Evolutionary conservation across 495 filamentous ascomycete genomes (phyloP).

Genomic region (Xanthoparmelia taractica): DNA sequence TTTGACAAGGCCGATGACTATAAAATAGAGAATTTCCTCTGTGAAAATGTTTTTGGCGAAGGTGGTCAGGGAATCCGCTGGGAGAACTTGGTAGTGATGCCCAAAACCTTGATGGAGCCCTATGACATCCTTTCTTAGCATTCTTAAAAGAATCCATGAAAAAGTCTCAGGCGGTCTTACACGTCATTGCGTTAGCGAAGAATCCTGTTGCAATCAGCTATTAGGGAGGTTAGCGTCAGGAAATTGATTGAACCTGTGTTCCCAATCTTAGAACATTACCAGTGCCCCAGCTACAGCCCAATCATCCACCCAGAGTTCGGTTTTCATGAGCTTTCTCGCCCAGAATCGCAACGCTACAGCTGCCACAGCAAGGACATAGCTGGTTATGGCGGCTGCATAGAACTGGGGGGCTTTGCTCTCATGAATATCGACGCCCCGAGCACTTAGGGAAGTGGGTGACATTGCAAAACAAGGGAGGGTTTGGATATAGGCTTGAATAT

Average conservation of each 20-base stretch:
- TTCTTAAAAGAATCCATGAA: not conserved
- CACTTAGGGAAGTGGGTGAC: not conserved
- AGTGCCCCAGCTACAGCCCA: constrained; percentile 15
- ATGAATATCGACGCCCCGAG: not conserved
- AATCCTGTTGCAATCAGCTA: not conserved
- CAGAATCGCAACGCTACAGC: constrained; percentile 7
- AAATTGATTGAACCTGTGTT: not conserved
- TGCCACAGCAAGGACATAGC: not conserved
- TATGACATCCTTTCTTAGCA: not conserved
- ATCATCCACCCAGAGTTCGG: constrained; percentile 19
- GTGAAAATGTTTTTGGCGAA: constrained; percentile 19
- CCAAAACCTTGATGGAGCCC: constrained; percentile 19
- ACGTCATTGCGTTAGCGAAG: not conserved
- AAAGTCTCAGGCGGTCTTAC: not conserved
- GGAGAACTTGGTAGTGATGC: constrained; percentile 10
- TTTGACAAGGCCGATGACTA: constrained; percentile 19
- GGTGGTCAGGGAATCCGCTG: constrained; percentile 1
- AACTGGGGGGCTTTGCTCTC: not conserved
- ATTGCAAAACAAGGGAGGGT: not conserved
- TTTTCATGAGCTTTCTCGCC: constrained; percentile 14
- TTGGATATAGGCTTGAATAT: too few relatives aligned
- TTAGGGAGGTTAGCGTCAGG: not conserved
- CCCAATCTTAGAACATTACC: not conserved
- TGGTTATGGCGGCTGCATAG: not conserved
- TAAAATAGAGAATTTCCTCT: constrained; percentile 21